Conservation (phyloP, 768 basidiomycete genomes). For the Lactifluus volemus region DNA sequence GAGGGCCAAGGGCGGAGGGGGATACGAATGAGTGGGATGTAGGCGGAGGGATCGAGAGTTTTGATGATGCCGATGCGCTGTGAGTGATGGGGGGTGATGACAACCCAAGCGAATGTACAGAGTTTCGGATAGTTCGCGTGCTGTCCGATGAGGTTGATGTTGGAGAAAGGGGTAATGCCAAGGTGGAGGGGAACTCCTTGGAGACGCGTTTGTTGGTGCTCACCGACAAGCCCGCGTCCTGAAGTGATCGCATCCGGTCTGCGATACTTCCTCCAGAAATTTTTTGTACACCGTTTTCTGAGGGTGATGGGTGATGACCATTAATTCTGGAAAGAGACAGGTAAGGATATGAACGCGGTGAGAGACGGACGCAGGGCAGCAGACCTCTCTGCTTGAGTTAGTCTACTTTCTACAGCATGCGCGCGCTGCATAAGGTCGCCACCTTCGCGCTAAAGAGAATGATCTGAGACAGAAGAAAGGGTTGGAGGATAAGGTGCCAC, state of each 20-base stretch:
- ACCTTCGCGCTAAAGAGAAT: conserved; percentile 29
- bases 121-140: conserved; percentile 18
- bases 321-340: conserved; percentile 7
- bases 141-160: conserved; percentile 24
- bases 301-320: conserved; percentile 9
- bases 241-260: conserved; percentile 69
- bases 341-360: conserved; percentile 5
- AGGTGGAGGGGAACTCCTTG: conserved; percentile 38
- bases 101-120: conserved; percentile 16
- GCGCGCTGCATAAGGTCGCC: conserved; percentile 32
- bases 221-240: conserved; percentile 60
- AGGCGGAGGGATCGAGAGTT: conserved; percentile 20
- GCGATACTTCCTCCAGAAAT: conserved; percentile 60
- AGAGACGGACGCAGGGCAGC: conserved; percentile 12
- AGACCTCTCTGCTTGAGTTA: conserved; percentile 39
- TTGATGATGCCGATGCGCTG: conserved; percentile 23
- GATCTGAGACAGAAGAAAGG: background rate
- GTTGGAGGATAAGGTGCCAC: conserved; percentile 19
- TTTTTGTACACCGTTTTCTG: conserved; percentile 24
- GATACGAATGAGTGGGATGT: conserved; percentile 54
- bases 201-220: conserved; percentile 44
- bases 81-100: conserved; percentile 21
- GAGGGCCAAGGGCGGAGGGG: conserved; percentile 62
- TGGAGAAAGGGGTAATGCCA: conserved; percentile 28
- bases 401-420: conserved; percentile 36